These are phyloP conservation scores for Thelonectria blattea DNA, from an alignment of 2,329 filamentous ascomycete species.

Conservation along the genomic window DNA sequence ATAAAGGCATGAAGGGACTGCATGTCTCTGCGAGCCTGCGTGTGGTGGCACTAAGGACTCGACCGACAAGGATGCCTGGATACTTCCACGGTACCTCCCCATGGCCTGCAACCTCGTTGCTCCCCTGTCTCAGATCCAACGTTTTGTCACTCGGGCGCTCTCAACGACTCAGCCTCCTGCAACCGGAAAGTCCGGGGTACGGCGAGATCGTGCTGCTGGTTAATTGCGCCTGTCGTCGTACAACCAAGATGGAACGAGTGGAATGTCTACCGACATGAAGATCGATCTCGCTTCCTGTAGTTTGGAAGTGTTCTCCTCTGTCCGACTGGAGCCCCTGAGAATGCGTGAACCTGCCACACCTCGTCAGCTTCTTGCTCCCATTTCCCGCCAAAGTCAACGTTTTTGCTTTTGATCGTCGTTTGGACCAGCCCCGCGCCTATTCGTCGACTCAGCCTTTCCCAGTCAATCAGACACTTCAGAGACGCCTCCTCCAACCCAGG, in stretches of 20 bases:
- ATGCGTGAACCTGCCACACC: background rate
- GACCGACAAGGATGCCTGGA: background rate
- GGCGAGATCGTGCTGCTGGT: slow-evolving; percentile 3
- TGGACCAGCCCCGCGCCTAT: background rate
- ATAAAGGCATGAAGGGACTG: background rate
- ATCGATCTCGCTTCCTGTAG: background rate
- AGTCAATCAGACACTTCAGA: background rate
- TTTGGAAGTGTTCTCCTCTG: background rate
- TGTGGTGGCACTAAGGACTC: slow-evolving; percentile 1
- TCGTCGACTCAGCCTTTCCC: background rate
- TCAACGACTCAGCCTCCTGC: slow-evolving; percentile 2
- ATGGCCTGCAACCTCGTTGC: background rate
- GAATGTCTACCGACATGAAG: slow-evolving; percentile 8
- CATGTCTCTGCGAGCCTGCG: background rate
- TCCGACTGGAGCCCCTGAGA: background rate
- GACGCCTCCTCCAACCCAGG: slow-evolving; percentile 5
- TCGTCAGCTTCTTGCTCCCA: background rate
- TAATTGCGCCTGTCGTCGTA: background rate
- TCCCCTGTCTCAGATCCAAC: slow-evolving; percentile 8
- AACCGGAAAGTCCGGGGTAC: slow-evolving; percentile 10
- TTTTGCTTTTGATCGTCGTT: background rate
- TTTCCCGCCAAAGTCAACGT: too few species aligned
- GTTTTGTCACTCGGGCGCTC: background rate
- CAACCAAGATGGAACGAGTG: background rate
- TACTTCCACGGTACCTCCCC: slow-evolving; percentile 3